phyloP scores from a whole-genome alignment of 345 rosid species.

The Aethionema arabicum region DNA sequence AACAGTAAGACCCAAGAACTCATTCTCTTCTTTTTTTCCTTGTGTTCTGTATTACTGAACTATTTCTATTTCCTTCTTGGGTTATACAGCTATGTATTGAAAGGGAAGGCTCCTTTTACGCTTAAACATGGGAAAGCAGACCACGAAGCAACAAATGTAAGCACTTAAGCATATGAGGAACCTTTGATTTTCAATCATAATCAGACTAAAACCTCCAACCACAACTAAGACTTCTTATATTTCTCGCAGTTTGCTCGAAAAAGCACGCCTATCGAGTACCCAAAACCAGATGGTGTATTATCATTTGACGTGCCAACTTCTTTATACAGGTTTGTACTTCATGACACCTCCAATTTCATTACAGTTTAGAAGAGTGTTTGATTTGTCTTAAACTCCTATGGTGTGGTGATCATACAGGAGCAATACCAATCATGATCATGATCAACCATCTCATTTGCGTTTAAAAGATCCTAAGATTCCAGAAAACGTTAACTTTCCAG shows the following conservation, averaged over 20 bases:
- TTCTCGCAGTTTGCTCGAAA: constrained; percentile 59
- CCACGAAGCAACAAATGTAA: constrained; percentile 82
- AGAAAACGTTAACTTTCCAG: constrained; percentile 71
- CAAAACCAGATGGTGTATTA: constrained; percentile 81
- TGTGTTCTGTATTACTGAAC: constrained; percentile 5
- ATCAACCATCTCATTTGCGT: constrained; percentile 87
- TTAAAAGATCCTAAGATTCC: constrained; percentile 70
- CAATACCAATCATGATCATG: constrained; percentile 92
- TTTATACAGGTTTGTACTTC: constrained; percentile 67
- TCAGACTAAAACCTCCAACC: constrained; percentile 8
- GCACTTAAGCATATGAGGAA: constrained; percentile 19
- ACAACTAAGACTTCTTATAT: neutral
- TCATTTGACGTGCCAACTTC: constrained; percentile 91
- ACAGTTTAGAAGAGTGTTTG: neutral
- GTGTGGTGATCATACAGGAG: constrained; percentile 53
- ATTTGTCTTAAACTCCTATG: neutral
- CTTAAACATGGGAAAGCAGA: constrained; percentile 91
- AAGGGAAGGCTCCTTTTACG: constrained; percentile 72
- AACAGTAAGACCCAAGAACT: constrained; percentile 58
- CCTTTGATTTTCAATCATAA: neutral
- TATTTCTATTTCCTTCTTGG: constrained; percentile 17
- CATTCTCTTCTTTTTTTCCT: constrained; percentile 7
- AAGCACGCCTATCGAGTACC: constrained; percentile 67
- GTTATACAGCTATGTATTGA: constrained; percentile 67
- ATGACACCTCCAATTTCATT: constrained; percentile 2